A percentile compares a stretch with the other conserved stretches of the same genome.
phyloP scores from a whole-genome alignment of 352 stramenopile species.

The Phytophthora foliorum region DNA sequence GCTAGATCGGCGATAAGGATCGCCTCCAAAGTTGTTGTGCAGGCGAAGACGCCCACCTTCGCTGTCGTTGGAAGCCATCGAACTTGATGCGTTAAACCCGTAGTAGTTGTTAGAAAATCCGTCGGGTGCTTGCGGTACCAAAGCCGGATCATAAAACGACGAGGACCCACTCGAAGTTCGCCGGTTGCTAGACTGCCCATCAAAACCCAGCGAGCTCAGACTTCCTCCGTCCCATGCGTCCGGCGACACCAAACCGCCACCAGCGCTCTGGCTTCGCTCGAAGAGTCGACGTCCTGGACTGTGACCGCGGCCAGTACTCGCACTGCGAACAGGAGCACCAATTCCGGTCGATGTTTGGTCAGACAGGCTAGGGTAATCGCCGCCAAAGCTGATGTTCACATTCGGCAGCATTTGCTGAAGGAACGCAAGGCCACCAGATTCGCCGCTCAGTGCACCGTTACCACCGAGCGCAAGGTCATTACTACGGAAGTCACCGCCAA shows the following conservation, averaged over 20 bases:
- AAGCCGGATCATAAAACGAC: conserved; percentile 65
- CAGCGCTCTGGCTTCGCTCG: conserved; percentile 45
- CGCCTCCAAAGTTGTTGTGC: conserved; percentile 43
- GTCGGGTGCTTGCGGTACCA: conserved; percentile 47
- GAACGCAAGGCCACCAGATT: conserved; percentile 67
- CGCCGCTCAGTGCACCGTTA: conserved; percentile 15
- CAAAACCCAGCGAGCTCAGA: conserved; percentile 41
- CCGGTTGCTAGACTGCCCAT: conserved; percentile 23
- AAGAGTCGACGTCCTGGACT: conserved; percentile 44
- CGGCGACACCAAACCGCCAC: conserved; percentile 24
- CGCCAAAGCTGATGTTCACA: conserved; percentile 90
- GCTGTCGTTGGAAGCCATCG: conserved; percentile 35
- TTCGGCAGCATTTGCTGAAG: conserved; percentile 91
- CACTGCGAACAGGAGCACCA: conserved; percentile 18
- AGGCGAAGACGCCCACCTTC: conserved; percentile 42
- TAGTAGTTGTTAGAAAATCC: conserved; percentile 49
- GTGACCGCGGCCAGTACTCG: conserved; percentile 20
- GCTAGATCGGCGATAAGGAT: conserved; percentile 49
- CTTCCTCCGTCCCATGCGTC: conserved; percentile 44
- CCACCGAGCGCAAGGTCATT: conserved; percentile 31
- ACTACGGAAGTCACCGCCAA: conserved; percentile 40
- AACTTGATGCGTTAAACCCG: conserved; percentile 37
- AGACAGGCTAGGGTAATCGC: conserved; percentile 57
- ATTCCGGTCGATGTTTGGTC: conserved; percentile 18
- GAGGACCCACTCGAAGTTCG: conserved; percentile 30